Evolutionary conservation across 1,139 yeast genomes (phyloP).

Genomic region (Sugiyamaella japonica): DNA sequence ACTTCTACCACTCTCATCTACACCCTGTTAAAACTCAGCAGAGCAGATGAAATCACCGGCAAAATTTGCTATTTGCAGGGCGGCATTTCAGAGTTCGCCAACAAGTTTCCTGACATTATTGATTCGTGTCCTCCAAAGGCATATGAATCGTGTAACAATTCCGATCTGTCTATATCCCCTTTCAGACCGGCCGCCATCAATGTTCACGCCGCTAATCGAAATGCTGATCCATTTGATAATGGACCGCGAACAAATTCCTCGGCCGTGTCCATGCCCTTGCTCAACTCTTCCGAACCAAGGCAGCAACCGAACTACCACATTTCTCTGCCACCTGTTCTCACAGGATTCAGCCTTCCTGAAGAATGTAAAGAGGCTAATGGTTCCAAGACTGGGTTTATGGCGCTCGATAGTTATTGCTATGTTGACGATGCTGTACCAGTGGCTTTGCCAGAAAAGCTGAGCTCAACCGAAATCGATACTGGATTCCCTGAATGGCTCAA

Average conservation of each 20-base stretch:
- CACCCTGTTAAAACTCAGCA: constrained; percentile 53
- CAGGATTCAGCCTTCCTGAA: constrained; percentile 34
- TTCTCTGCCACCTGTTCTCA: constrained; percentile 31
- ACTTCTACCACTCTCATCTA: constrained; percentile 39
- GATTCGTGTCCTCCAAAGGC: constrained; percentile 22
- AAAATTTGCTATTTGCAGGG: constrained; percentile 36
- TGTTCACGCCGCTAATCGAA: constrained; percentile 1
- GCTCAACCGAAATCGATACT: constrained; percentile 6
- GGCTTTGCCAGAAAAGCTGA: constrained; percentile 23
- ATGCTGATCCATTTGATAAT: neutral
- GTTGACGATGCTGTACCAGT: constrained; percentile 28
- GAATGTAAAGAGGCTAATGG: constrained; percentile 29
- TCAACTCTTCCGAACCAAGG: neutral
- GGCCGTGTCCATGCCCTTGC: neutral
- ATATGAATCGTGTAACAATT: neutral
- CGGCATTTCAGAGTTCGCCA: constrained; percentile 40
- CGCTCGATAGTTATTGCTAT: constrained; percentile 26
- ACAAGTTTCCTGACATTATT: constrained; percentile 31
- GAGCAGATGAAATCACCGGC: constrained; percentile 36
- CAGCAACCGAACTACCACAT: constrained; percentile 17
- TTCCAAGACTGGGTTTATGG: constrained; percentile 33
- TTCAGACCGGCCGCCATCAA: neutral
- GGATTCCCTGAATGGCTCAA: constrained; percentile 43
- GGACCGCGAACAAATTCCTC: constrained; percentile 6
- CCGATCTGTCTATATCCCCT: neutral